A percentile compares a stretch with the other conserved stretches of the same genome.
Conservation (phyloP, 2,329 filamentous ascomycete species). For the Colletotrichum tanaceti region DNA sequence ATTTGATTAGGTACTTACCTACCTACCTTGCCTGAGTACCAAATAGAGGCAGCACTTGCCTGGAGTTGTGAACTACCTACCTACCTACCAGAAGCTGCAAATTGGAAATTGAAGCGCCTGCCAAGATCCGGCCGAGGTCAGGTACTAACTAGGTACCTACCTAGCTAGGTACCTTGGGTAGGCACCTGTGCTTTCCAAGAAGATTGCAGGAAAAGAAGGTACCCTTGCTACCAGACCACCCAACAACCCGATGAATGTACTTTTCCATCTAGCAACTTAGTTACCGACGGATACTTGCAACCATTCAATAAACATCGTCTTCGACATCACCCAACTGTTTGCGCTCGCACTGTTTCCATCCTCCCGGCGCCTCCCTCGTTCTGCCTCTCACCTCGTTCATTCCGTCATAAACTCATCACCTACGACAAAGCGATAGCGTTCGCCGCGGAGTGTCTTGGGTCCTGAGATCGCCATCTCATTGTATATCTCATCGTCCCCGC, state of each 20-base stretch:
- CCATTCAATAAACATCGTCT: neutral
- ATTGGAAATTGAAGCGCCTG: neutral
- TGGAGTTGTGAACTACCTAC: no score
- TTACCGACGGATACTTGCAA: neutral
- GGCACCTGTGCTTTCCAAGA: neutral
- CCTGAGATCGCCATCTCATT: conserved; percentile 13
- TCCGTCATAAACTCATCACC: conserved; percentile 18
- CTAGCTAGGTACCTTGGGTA: no score
- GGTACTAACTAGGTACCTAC: no score
- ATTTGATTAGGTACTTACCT: no score
- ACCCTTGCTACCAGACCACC: neutral
- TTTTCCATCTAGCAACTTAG: neutral
- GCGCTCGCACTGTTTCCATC: no score
- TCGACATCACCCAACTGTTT: neutral
- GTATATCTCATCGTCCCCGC: neutral
- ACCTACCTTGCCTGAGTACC: no score
- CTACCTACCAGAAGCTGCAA: no score
- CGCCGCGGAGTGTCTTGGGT: conserved; percentile 26
- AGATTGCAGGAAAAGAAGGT: neutral
- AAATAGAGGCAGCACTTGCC: no score
- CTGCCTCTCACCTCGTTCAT: neutral
- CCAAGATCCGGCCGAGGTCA: conserved; percentile 1
- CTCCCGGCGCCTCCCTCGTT: no score
- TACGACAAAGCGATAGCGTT: conserved; percentile 30
- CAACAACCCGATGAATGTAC: neutral